Evolutionary conservation across 2,329 filamentous ascomycete species (phyloP), one percentile per base, ranked within the genome.

Genomic region (Sclerotinia trifoliorum): DNA sequence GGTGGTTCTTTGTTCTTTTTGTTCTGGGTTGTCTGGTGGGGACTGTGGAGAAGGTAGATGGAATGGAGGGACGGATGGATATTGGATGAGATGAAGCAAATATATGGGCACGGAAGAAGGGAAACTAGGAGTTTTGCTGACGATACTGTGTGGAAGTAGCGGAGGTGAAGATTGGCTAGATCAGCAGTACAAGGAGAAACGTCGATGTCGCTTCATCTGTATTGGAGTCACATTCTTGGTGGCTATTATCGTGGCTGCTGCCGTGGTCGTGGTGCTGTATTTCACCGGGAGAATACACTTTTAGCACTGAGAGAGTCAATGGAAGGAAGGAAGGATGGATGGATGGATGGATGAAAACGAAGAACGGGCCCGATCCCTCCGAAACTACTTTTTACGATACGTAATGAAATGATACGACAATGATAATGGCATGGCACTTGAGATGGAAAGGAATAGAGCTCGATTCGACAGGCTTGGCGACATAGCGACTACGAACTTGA

Each of bases 141-240:
- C 51, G 17, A 35, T 62, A 26, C 39, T 65, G 46, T 68, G 52
- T 62, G 51, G n/a, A 48, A 44, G 68, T 67, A 77, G 60, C n/a
- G 60, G 46, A 39, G 46, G 74, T 13, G 70, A 77, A 52, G 74
- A 77, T 52, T 78, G 77, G 77, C 68, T 78, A 39, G 66, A 65
- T n/a, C 74, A 76, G 69, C 76, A 78, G 70, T 71, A 70, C 21
- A 73, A 70, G 49, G 73, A 78, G 65, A 76, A 75, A 73, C 65
- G 75, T 29, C 70, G 72, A 42, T 76, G 73, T 57, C 71, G 72
- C 46, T 63, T 68, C n/a, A 68, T 73, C 7, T 76, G 73, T 46
- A 58, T 71, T 15, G 68, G 65, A 26, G 74, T 76, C 48, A 73
- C 74, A 17, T 35, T 73, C 11, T 35, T 71, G 15, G 68, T 78